phyloP scores from a whole-genome alignment of 768 basidiomycete genomes.

The Rhodotorula toruloides region DNA sequence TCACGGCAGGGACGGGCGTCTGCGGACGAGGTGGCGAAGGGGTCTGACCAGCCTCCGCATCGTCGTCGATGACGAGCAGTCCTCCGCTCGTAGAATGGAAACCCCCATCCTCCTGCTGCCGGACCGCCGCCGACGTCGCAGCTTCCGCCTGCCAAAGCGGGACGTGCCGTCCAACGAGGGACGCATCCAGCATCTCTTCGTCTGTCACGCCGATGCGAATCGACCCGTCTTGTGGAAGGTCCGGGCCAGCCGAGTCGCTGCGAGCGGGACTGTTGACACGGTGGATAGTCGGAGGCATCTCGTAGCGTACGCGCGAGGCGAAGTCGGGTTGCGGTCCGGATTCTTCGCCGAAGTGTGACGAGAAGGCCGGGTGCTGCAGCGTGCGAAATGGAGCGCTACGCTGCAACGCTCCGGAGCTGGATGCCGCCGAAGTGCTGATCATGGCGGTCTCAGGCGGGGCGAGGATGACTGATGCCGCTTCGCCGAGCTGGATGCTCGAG shows the following conservation, averaged over 20 bases:
- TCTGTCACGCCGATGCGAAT: background rate
- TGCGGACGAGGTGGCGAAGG: background rate
- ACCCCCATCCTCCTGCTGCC: background rate
- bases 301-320: no score
- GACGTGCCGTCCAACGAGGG: background rate
- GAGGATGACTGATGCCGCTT: no score
- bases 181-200: background rate
- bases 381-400: background rate
- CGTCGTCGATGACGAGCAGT: constrained; percentile 11
- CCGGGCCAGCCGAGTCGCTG: background rate
- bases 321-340: background rate
- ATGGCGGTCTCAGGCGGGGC: no score
- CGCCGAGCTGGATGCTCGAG: no score
- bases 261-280: background rate
- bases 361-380: background rate
- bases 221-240: background rate
- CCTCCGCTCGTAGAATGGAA: background rate
- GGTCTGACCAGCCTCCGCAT: background rate
- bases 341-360: background rate
- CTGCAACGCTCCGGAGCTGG: no score
- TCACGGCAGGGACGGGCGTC: background rate
- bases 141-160: background rate
- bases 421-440: no score
- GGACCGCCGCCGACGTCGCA: background rate
- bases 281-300: background rate